Evolutionary conservation across 1,139 yeast genomes (phyloP), one percentile per base, ranked within the genome.

Genomic region (Nakaseomyces uthaithaninus): DNA sequence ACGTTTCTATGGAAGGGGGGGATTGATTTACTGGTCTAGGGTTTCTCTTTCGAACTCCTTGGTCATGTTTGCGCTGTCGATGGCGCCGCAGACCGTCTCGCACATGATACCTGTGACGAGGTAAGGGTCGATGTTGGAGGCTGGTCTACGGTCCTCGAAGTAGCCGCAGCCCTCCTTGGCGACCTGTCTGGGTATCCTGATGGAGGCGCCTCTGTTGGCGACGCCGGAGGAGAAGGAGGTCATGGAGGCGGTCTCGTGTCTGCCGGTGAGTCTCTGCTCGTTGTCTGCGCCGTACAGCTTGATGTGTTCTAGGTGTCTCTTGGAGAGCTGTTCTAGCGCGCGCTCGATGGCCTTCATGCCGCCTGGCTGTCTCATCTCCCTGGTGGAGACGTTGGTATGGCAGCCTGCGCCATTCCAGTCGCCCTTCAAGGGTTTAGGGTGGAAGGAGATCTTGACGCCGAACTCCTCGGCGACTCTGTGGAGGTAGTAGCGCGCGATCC

Each of bases 401-500:
- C 97, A 89, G 61, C 98, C 98, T 66, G 98, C 97, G 74, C 98
- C 98, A 69, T 91, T 91, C 97, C 97, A 91, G 70, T 91, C 97
- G 59, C 98, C 98, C 74, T 81, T 77, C 68, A 87, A 76, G 55
- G 96, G 98, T 77, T 91, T 91, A 68, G 98, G 98, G 76, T 91
- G 98, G 82, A 89, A 82, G 39, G 97, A 86, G 58, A 91, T 89
- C 80, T 87, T 89, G 65, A 91, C 94, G 63, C 95, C 97, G 62
- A 91, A 91, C 68, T 91, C 98, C 73, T 91, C 98, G 54, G 97
- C 96, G 45, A 87, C 94, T 69, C 96, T 82, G 68, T 78, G 80
- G 63, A 91, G 73, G 58, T 91, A 73, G 68, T 85, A 91, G 69
- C 98, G 81, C 49, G 96, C 93, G 60, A 89, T 76, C 91, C 97